Evolutionary conservation across 306 rosid species (phyloP), one percentile per base, ranked within the genome.

Genomic region (Bauhinia variegata): DNA sequence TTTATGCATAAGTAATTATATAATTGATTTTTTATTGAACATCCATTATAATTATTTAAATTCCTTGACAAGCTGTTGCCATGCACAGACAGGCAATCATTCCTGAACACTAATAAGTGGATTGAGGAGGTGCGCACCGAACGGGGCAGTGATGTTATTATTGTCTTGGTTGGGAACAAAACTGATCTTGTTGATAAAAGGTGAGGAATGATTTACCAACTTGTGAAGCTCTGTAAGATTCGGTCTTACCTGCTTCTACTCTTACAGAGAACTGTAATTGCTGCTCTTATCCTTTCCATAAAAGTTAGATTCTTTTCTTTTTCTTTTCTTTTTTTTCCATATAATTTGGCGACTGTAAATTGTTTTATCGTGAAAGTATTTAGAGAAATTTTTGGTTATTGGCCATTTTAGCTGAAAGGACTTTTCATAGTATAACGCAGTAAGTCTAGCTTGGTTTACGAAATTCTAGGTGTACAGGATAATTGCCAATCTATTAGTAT

Each of bases 131-230:
- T 93, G 18, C 91, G 96, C 4, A 84, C 88, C 46, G 98, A 93
- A 73, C 86, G 98, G 39, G 98, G 98, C 38, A 78, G 87, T 63
- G 98, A 93, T 84, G 98, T 93, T 72, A 86, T 93, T 43, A 93
- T 93, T 59, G 96, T 93, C 64, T 91, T 92, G 70, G 98, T 92
- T 16, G 98, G 98, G 65, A 89, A 92, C 95, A 89, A 92, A 84
- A 92, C 97, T 16, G 98, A 93, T 86, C 98, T 93, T 63, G 96
- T 93, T 38, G 98, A 93, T 30, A 93, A 93, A 80, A 87, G 98
- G 98, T 84, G 72, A 81, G 91, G 56, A 63, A 33, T 33, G 37
- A 32, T 5, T 39, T 37, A 34, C 68, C 7, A 10, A 23, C 1
- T 23, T 23, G 28, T 23, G 28, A 23, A 23, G 28, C 28, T 23